Base-by-base conservation (phyloP, 495 filamentous ascomycete species). In the Penicillium robsamsonii region DNA sequence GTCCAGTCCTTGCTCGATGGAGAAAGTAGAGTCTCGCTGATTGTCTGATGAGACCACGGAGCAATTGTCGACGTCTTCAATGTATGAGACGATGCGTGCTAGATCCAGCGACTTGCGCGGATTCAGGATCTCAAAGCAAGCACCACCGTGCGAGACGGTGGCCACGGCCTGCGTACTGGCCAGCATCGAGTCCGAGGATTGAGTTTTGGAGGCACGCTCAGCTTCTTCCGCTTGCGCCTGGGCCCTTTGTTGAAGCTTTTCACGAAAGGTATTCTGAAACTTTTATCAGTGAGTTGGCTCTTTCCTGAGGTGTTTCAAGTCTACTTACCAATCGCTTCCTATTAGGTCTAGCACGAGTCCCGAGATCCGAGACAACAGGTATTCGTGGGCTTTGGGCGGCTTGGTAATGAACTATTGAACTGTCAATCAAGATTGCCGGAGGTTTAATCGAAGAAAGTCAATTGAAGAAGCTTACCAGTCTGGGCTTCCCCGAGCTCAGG, bases 81-180 rank as follows among this genome's bases (percentile, higher is more conserved):
- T 72, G 48, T 68, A 76, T 4, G 75, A 76, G 27, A 75, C 72
- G 35, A 78, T 75, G 12, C 72, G 67, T 4, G 72, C 63, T 12
- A 73, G 56, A 52, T 73, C 66, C 13, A 76, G 58, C 8, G 75
- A 78, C 50, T 71, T 70, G 49, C 71, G 72, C 24, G 76, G 76
- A 31, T 79, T 79, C 17, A 79, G 44, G 30, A 79, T 79, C 43
- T 79, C 74, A 47, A 79, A 79, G 22, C 67, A 69, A n/a, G 74
- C 62, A 13, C 76, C 76, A 25, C 74, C 66, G 56, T 75, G 69
- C 27, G 69, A 65, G 55, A 79, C 55, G 55, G 71, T 77, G 40
- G 69, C 55, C 12, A 62, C 63, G 45, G 66, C 55, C 56, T 58
- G 58, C 25, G 65, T 61, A 42, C 42, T 62, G 50, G 64, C 68